Conservation (phyloP, 116 monocot species). For the Posidonia oceanica region DNA sequence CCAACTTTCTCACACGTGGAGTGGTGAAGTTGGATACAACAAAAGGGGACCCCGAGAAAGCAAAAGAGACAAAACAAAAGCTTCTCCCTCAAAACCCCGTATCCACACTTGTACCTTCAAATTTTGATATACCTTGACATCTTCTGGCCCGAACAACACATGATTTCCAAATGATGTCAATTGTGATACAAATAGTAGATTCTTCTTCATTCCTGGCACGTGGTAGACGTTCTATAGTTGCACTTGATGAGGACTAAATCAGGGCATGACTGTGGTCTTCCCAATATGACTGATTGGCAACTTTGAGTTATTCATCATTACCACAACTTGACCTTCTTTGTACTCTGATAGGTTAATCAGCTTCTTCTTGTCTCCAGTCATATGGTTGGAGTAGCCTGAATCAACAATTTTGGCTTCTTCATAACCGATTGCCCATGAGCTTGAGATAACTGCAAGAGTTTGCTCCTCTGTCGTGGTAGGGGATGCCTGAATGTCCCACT, state of each 20-base stretch:
- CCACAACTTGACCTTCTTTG: not conserved
- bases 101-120: not conserved
- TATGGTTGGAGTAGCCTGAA: not conserved
- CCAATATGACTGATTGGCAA: not conserved
- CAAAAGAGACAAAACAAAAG: too few relatives aligned
- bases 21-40: too few relatives aligned
- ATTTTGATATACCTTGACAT: not conserved
- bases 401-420: not conserved
- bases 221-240: not conserved
- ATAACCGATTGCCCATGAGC: not conserved
- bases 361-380: not conserved
- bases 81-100: too few relatives aligned
- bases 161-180: not conserved
- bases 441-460: too few relatives aligned
- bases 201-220: not conserved
- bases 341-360: not conserved
- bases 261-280: not conserved
- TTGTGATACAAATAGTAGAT: not conserved
- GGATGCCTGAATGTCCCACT: too few relatives aligned
- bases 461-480: too few relatives aligned
- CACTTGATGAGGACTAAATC: not conserved
- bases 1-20: too few relatives aligned
- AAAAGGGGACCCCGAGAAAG: too few relatives aligned
- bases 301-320: not conserved
- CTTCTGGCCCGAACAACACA: not conserved